Evolutionary conservation across 176 grass and related monocot species (phyloP).

Genomic region (Tuctoria greenei): DNA sequence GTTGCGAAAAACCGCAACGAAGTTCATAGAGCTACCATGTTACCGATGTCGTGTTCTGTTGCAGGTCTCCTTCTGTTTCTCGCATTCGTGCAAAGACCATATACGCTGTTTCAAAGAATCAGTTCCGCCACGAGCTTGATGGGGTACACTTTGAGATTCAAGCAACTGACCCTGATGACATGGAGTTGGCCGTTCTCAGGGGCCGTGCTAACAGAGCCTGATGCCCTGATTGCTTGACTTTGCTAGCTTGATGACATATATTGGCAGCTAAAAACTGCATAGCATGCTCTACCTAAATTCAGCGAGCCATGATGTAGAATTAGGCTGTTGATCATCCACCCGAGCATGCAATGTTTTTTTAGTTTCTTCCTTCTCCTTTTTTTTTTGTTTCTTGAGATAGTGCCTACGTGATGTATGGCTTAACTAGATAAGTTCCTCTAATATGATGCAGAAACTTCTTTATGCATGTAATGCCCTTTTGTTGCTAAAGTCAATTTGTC

Average conservation of each 20-base stretch:
- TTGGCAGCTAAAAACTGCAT: conserved; percentile 10
- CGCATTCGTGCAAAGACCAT: conserved; percentile 67
- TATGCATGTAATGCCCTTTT: not conserved
- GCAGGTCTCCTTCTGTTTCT: conserved; percentile 65
- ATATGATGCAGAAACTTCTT: conserved; percentile 31
- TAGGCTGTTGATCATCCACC: conserved; percentile 27
- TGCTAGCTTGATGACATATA: conserved; percentile 13
- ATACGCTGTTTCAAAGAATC: conserved; percentile 60
- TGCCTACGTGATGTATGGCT: conserved; percentile 11
- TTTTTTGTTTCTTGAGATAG: not conserved
- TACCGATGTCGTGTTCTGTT: not conserved
- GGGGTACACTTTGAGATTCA: conserved; percentile 81
- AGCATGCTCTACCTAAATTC: conserved; percentile 23
- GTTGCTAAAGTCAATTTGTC: not conserved
- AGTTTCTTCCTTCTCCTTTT: not conserved
- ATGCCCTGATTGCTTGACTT: conserved; percentile 39
- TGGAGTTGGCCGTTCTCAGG: conserved; percentile 65
- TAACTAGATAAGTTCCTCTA: conserved; percentile 28
- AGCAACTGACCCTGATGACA: conserved; percentile 64
- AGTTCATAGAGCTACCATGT: not conserved
- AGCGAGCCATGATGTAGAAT: conserved; percentile 31
- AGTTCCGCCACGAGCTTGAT: conserved; percentile 63
- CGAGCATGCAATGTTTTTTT: conserved; percentile 7
- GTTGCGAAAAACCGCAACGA: not conserved
- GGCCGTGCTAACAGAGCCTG: conserved; percentile 49